Conservation (phyloP, 2,329 filamentous ascomycete genomes). For the Colletotrichum tropicicola region DNA sequence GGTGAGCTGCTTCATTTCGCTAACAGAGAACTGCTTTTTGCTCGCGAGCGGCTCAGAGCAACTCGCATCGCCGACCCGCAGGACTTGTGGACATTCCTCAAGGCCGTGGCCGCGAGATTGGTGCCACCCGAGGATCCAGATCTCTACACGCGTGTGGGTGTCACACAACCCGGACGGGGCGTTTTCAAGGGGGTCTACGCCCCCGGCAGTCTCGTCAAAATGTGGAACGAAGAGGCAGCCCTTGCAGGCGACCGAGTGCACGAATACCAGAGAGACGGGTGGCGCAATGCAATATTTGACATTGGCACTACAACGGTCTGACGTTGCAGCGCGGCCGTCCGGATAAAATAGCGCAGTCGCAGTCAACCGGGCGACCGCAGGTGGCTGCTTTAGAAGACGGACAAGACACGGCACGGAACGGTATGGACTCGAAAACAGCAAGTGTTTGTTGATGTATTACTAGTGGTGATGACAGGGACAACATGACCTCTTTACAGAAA, state of each 20-base stretch:
- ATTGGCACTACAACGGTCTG: conserved; percentile 44
- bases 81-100: conserved; percentile 83
- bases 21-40: conserved; percentile 88
- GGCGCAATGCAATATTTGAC: conserved; percentile 87
- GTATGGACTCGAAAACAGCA: not conserved
- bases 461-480: conserved; percentile 17
- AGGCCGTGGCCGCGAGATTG: conserved; percentile 81
- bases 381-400: not conserved
- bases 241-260: conserved; percentile 78
- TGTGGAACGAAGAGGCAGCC: conserved; percentile 86
- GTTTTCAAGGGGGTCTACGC: conserved; percentile 88
- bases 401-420: conserved; percentile 4
- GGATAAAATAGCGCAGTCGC: conserved; percentile 5
- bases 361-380: not conserved
- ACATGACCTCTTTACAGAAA: conserved; percentile 12
- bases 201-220: conserved; percentile 85
- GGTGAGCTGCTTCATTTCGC: conserved; percentile 74
- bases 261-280: conserved; percentile 76
- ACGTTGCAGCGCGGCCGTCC: not conserved
- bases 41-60: conserved; percentile 85
- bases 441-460: not conserved
- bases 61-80: conserved; percentile 84
- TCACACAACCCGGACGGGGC: conserved; percentile 62
- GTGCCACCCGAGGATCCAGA: conserved; percentile 79
- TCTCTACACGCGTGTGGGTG: conserved; percentile 76